Evolutionary conservation across 129 eudicot species (phyloP).

Genomic region (Deinandra increscens): DNA sequence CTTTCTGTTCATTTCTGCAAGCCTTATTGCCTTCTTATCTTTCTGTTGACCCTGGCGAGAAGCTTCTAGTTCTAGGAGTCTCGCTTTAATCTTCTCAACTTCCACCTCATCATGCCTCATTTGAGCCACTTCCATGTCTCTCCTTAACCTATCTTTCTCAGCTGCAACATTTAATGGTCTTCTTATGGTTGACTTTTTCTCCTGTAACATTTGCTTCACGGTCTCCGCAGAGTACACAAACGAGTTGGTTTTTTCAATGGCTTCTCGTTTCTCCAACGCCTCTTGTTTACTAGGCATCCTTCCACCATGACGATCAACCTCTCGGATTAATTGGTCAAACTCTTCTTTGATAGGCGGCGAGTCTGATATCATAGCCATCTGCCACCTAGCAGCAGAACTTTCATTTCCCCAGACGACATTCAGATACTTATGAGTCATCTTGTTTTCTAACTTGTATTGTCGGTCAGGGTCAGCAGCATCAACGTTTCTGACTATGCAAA

Average conservation of each 20-base stretch:
- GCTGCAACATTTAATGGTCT: conserved; percentile 89
- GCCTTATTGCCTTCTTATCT: conserved; percentile 64
- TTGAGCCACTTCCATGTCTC: conserved; percentile 70
- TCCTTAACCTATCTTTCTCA: conserved; percentile 80
- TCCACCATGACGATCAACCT: conserved; percentile 84
- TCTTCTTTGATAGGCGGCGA: conserved; percentile 79
- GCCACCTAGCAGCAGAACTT: conserved; percentile 97
- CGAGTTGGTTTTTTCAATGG: conserved; percentile 69
- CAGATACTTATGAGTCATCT: conserved; percentile 73
- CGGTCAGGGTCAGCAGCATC: conserved; percentile 85
- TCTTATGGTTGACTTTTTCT: conserved; percentile 77
- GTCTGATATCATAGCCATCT: conserved; percentile 97
- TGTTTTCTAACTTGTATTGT: conserved; percentile 78
- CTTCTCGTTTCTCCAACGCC: conserved; percentile 67
- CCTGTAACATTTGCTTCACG: conserved; percentile 92
- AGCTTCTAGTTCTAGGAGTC: conserved; percentile 72
- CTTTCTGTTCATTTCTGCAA: conserved; percentile 90
- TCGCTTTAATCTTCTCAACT: conserved; percentile 69
- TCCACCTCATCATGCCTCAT: conserved; percentile 62
- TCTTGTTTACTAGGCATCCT: conserved; percentile 87
- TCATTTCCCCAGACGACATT: conserved; percentile 91
- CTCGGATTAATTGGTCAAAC: conserved; percentile 75
- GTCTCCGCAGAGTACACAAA: conserved; percentile 91
- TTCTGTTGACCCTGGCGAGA: conserved; percentile 51
- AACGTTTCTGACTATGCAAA: conserved; percentile 79